phyloP scores from a whole-genome alignment of 495 filamentous ascomycete genomes.

The Aeminium ludgeri region DNA sequence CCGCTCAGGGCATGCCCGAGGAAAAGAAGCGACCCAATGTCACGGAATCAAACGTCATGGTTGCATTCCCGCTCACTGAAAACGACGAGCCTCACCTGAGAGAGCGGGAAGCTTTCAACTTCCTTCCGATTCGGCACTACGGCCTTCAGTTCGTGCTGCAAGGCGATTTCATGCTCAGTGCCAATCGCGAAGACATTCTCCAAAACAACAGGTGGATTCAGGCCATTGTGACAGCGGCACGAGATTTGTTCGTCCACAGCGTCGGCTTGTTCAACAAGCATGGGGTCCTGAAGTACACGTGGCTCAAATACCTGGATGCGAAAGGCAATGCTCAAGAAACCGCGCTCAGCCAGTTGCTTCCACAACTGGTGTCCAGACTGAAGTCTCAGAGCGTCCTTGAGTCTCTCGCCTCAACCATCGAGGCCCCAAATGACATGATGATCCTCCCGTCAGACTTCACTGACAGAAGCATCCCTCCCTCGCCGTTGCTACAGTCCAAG shows the following conservation, averaged over 20 bases:
- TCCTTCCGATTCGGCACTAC: slow-evolving; percentile 9
- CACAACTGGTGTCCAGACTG: background rate
- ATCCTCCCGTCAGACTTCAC: background rate
- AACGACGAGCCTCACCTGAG: background rate
- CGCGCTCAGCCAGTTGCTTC: background rate
- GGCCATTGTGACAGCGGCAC: background rate
- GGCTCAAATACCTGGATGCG: background rate
- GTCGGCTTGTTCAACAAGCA: slow-evolving; percentile 3
- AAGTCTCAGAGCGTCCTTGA: background rate
- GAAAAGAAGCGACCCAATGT: slow-evolving; percentile 1
- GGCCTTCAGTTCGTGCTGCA: slow-evolving; percentile 12
- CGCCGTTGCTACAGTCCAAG: background rate
- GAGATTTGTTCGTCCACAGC: slow-evolving; percentile 2
- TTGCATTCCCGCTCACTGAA: slow-evolving; percentile 8
- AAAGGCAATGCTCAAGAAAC: background rate
- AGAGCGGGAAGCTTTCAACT: slow-evolving; percentile 1
- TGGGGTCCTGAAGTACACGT: slow-evolving; percentile 2
- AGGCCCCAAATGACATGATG: background rate
- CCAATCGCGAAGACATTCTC: slow-evolving; percentile 4
- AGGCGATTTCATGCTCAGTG: slow-evolving; percentile 8
- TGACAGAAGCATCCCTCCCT: background rate
- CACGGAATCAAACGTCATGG: background rate
- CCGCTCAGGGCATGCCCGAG: background rate
- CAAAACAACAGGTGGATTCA: slow-evolving; percentile 3
- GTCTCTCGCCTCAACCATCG: background rate